Evolutionary conservation across 1,284 basidiomycete genomes (phyloP), one percentile per base, ranked within the genome.

Genomic region (Takashimella koratensis): DNA sequence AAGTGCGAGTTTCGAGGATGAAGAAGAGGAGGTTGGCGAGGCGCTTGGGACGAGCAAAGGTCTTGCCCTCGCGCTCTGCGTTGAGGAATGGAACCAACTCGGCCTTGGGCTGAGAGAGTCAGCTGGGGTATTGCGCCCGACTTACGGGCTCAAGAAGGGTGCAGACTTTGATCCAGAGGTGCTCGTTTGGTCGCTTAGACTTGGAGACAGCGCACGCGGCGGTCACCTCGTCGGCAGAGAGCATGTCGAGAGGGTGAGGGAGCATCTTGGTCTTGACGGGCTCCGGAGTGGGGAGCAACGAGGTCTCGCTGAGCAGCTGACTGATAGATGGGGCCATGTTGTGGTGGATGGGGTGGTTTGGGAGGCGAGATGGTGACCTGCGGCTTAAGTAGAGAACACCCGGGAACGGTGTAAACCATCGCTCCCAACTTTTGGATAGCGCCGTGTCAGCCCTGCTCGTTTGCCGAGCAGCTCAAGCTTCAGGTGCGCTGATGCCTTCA

Each of bases 201-300:
- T 41, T 30, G 47, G 42, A 39, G 22, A 55, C 6, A 19, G 26
- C 43, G 46, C 36, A 25, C 2, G 57, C 52, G 21, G n/a, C 21
- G 22, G 27, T 36, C 23, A 58, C 23, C 43, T 58, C 57, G 5
- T 20, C 45, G 20, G 49, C 19, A 16, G 53, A 51, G 21, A 49
- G 40, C 19, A 36, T 27, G 30, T 58, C 57, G 25, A 58, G 50
- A 8, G 57, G 57, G 50, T 58, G 57, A 36, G 30, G 42, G 6
- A 19, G 19, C 42, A 6, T 43, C 16, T 36, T 36, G 30, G 30
- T 36, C 30, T 36, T 36, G 30, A 36, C 30, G 16, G 30, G 16
- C 16, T 36, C 30, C 8, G 30, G 16, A 16, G 30, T 8, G 16
- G 30, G 30, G 16, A 16, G 10, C 16, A 36, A 16, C 8, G 30